Conservation (phyloP, 768 basidiomycete genomes). For the Kondoa subrosea region DNA sequence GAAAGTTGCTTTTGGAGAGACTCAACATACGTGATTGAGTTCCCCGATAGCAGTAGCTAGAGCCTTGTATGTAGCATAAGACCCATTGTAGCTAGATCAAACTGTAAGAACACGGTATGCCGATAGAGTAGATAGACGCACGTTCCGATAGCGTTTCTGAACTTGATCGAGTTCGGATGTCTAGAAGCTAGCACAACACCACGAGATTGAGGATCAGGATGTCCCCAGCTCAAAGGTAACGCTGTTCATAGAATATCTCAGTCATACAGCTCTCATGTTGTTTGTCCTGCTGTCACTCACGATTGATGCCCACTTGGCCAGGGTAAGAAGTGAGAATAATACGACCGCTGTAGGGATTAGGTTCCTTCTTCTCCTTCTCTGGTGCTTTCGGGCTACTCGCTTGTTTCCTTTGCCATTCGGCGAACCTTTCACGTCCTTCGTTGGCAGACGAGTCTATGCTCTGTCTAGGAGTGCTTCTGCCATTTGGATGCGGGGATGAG, state of each 20-base stretch:
- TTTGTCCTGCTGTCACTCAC: no score
- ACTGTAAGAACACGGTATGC: neutral
- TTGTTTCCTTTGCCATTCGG: neutral
- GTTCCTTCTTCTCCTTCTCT: neutral
- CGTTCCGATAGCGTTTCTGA: constrained; percentile 83
- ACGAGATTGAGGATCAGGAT: constrained; percentile 44
- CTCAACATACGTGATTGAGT: constrained; percentile 31
- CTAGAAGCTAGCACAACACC: constrained; percentile 62
- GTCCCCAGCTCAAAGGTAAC: constrained; percentile 65
- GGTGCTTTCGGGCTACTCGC: neutral
- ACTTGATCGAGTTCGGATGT: constrained; percentile 63
- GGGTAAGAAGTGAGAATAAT: neutral
- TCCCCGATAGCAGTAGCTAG: constrained; percentile 63
- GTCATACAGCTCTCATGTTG: constrained; percentile 31
- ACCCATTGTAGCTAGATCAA: neutral
- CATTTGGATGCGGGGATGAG: constrained; percentile 15
- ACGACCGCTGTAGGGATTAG: constrained; percentile 7
- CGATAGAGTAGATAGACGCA: constrained; percentile 83
- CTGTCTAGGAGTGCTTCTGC: constrained; percentile 1
- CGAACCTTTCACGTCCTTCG: neutral
- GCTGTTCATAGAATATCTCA: no score
- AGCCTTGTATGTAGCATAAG: constrained; percentile 39
- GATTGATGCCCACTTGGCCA: constrained; percentile 15
- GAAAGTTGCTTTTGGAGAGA: no score
- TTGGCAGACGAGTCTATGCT: neutral